phyloP scores from a whole-genome alignment of 441 rosid species.

The Adansonia rubrostipa region DNA sequence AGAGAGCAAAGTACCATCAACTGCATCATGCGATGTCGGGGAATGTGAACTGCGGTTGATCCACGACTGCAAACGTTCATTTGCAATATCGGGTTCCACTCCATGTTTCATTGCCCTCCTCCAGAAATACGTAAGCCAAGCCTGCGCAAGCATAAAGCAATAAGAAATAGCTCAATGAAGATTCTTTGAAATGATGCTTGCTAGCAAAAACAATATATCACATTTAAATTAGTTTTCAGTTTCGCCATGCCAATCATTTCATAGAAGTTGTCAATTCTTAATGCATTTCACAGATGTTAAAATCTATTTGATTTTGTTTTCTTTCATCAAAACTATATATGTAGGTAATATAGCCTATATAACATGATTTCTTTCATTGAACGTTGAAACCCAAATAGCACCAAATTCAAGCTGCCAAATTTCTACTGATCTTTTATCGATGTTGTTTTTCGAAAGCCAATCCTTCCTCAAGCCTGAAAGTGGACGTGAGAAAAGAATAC shows the following conservation, averaged over 20 bases:
- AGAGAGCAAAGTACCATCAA: constrained; percentile 63
- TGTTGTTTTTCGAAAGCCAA: background rate
- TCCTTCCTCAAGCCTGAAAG: constrained; percentile 11
- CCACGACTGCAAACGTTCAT: constrained; percentile 67
- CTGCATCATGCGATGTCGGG: constrained; percentile 67
- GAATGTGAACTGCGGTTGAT: constrained; percentile 47
- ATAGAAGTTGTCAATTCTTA: background rate
- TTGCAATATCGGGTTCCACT: constrained; percentile 72
- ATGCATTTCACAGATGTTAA: background rate
- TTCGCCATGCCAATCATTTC: background rate
- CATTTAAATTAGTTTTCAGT: background rate
- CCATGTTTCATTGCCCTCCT: constrained; percentile 69
- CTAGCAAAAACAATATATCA: background rate
- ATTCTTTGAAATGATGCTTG: background rate
- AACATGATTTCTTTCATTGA: background rate
- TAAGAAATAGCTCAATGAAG: background rate
- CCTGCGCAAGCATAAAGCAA: constrained; percentile 40
- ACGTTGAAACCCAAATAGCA: background rate
- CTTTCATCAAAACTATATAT: background rate
- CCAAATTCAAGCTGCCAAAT: background rate
- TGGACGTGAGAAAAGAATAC: background rate
- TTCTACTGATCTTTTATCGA: background rate
- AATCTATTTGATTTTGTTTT: background rate
- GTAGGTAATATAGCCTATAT: background rate
- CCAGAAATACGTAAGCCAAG: constrained; percentile 74